A percentile compares a stretch with the other conserved stretches of the same genome.
Conservation (phyloP, 768 basidiomycete genomes). For the Rhizopogon sp. region DNA sequence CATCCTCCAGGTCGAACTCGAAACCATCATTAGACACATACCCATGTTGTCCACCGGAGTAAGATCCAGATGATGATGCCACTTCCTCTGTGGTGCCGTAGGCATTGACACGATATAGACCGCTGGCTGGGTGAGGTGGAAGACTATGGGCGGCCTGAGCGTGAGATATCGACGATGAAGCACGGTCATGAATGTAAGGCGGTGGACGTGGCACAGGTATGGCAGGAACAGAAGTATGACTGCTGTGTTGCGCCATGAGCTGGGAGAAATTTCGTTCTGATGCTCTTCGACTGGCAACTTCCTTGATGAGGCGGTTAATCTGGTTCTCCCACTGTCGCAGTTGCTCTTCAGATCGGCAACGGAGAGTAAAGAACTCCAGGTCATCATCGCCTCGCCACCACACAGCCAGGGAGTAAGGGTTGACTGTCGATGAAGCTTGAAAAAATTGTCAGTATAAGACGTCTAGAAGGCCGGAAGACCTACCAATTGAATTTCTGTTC, state of each 20-base stretch:
- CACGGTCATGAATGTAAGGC: slow-evolving; percentile 31
- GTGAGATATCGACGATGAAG: slow-evolving; percentile 30
- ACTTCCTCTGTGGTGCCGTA: slow-evolving; percentile 33
- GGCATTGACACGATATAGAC: slow-evolving; percentile 31
- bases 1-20: slow-evolving; percentile 69
- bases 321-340: slow-evolving; percentile 88
- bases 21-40: slow-evolving; percentile 66
- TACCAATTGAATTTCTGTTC: slow-evolving; percentile 56
- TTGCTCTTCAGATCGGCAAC: slow-evolving; percentile 89
- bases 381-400: slow-evolving; percentile 96
- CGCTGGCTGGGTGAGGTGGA: slow-evolving; percentile 28
- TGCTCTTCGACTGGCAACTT: slow-evolving; percentile 63
- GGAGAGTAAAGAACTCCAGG: slow-evolving; percentile 89
- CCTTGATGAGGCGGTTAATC: slow-evolving; percentile 83
- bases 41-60: slow-evolving; percentile 17
- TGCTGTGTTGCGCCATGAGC: slow-evolving; percentile 33
- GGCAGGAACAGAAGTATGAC: slow-evolving; percentile 37
- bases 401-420: slow-evolving; percentile 77
- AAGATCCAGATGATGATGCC: slow-evolving; percentile 26
- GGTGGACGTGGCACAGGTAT: slow-evolving; percentile 28
- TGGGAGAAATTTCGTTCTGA: slow-evolving; percentile 60
- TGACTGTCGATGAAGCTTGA: slow-evolving; percentile 44
- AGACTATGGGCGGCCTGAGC: slow-evolving; percentile 25
- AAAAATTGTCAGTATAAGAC: not conserved
- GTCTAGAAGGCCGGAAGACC: slow-evolving; percentile 20